Percentiles rank a stretch among this genome's conserved stretches.
Evolutionary conservation across 768 basidiomycete species (phyloP).

Genomic region (Candolleomyces eurysporus): DNA sequence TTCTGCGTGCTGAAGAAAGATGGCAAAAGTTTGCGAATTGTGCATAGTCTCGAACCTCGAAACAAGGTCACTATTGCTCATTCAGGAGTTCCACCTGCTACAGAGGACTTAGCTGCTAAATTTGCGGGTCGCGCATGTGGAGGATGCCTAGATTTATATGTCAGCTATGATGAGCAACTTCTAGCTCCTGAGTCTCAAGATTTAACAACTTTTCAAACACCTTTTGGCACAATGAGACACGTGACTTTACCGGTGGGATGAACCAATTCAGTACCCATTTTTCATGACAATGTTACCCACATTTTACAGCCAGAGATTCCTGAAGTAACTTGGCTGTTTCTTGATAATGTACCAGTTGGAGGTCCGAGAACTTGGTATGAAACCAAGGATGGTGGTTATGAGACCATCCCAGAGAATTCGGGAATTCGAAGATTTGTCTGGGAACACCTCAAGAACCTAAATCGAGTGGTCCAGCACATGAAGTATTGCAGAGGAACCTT

Average conservation of each 20-base stretch:
- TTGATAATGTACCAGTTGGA: slow-evolving; percentile 34
- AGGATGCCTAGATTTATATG: slow-evolving; percentile 23
- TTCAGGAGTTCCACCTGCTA: too few relatives aligned
- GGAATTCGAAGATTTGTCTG: too few relatives aligned
- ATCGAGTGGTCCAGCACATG: too few relatives aligned
- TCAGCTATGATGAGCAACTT: slow-evolving; percentile 2
- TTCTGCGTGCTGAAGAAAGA: too few relatives aligned
- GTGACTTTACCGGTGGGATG: slow-evolving; percentile 11
- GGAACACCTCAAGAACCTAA: too few relatives aligned
- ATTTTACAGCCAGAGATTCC: slow-evolving; percentile 36
- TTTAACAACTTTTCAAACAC: slow-evolving; percentile 11
- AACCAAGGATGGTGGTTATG: slow-evolving; percentile 17
- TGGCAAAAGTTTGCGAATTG: too few relatives aligned
- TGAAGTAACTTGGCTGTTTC: slow-evolving; percentile 27
- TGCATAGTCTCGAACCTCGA: too few relatives aligned
- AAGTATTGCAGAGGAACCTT: too few relatives aligned
- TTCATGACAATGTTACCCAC: slow-evolving; percentile 7
- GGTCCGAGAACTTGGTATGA: slow-evolving; percentile 29
- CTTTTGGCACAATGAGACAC: slow-evolving; percentile 5
- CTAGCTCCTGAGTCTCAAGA: slow-evolving; percentile 3
- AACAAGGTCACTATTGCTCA: too few relatives aligned
- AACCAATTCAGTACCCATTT: too few relatives aligned
- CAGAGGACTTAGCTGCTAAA: slow-evolving; percentile 27
- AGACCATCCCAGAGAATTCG: slow-evolving; percentile 30
- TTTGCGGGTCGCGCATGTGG: slow-evolving; percentile 31